These are phyloP conservation scores for Moricandia arvensis DNA, from an alignment of 345 rosid species.

Conservation along the genomic window DNA sequence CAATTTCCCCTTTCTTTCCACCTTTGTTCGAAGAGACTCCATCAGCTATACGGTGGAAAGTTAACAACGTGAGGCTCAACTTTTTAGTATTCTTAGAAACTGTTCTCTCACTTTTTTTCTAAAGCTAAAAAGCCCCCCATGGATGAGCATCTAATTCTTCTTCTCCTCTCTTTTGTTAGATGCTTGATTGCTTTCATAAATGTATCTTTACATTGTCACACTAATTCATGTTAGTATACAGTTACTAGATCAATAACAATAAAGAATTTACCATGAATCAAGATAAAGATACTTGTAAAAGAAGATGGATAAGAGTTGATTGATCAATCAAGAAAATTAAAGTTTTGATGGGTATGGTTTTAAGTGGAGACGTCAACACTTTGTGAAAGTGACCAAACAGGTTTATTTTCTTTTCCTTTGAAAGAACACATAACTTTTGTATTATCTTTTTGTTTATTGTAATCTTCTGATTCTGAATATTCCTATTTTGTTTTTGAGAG, in stretches of 20 bases:
- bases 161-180: neutral
- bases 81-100: neutral
- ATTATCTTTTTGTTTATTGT: constrained; percentile 23
- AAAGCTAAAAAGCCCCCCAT: constrained; percentile 11
- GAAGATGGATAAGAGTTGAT: neutral
- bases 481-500: constrained; percentile 2
- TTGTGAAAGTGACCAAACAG: constrained; percentile 2
- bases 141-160: constrained; percentile 21
- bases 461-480: constrained; percentile 19
- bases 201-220: neutral
- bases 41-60: neutral
- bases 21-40: constrained; percentile 4
- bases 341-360: neutral
- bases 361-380: constrained; percentile 19
- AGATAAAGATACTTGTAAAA: neutral
- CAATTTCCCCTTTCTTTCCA: neutral
- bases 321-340: neutral
- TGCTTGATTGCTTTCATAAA: constrained; percentile 9
- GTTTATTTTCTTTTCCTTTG: neutral
- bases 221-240: neutral
- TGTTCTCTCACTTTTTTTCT: constrained; percentile 5
- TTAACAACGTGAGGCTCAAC: neutral
- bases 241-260: neutral
- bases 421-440: constrained; percentile 7
- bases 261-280: neutral